Evolutionary conservation across 169 alveolate genomes (phyloP), one percentile per base, ranked within the genome.

Genomic region (Cryptosporidium ubiquitum): DNA sequence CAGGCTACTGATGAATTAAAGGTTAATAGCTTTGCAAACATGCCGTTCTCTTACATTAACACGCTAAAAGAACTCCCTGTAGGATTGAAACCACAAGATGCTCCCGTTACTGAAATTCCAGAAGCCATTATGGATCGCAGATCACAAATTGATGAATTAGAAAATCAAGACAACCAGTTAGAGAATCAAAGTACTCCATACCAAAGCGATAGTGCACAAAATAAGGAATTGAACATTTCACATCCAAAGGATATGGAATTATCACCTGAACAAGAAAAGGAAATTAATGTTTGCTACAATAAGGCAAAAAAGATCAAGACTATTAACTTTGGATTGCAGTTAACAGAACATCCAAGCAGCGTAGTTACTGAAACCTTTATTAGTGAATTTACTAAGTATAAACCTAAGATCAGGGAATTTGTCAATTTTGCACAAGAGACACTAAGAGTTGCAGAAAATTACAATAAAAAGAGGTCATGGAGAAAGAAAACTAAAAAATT

Each of bases 11-110:
- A 7, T 9, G 66, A 55, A 26, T 55, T 55, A 7, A 55, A 55
- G 16, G 5, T 14, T 39, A 49, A 68, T 39, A 33, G 79, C 35
- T 70, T 70, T 70, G 68, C 68, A 26, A 31, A 51, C 16, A 16
- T 40, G 31, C 85, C 85, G 12, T 73, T 73, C 70, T 73, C 85
- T 3, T 73, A 73, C 55, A 73, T 73, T 73, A 73, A 73, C 37
- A 33, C 57, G 6, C 51, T 71, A 2, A 71, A 51, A 14, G 70
- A 55, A 37, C 68, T 73, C n/a, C 71, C 71, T 31, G 26, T 33
- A 14, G 71, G 71, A 64, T 26, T 64, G 10, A 64, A 64, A 9
- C 42, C 71, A 3, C 71, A 64, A 29, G 71, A 64, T 33, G 49
- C 18, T 1, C 71, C 71, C 1, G 18, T 4, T n/a, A 37, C 51